Conservation (phyloP, 2,329 filamentous ascomycete genomes). For the Calycina marina region DNA sequence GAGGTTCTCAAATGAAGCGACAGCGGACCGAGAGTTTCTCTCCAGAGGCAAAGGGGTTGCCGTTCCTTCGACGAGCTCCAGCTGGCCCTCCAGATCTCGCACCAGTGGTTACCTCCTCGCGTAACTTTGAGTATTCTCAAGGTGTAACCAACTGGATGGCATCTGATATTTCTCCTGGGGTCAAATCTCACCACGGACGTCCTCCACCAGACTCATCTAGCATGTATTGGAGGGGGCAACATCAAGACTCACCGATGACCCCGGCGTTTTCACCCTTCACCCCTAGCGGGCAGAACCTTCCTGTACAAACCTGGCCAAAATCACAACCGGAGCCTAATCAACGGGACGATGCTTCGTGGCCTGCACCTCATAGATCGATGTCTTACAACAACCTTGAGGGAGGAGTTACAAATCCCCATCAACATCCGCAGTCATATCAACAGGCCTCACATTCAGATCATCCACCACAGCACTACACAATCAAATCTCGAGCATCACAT, state of each 20-base stretch:
- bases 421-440: slow-evolving; percentile 2
- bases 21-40: slow-evolving; percentile 23
- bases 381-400: slow-evolving; percentile 22
- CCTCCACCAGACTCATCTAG: slow-evolving; percentile 13
- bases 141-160: slow-evolving; percentile 20
- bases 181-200: slow-evolving; percentile 28
- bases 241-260: slow-evolving; percentile 35
- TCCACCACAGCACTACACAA: slow-evolving; percentile 13
- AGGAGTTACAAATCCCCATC: slow-evolving; percentile 15
- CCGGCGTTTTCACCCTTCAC: slow-evolving; percentile 36
- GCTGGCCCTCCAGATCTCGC: slow-evolving; percentile 8
- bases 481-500: slow-evolving; percentile 14
- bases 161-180: slow-evolving; percentile 16
- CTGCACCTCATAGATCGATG: slow-evolving; percentile 21
- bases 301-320: slow-evolving; percentile 19
- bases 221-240: slow-evolving; percentile 33
- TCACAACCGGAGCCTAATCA: slow-evolving; percentile 15
- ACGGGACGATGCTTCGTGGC: slow-evolving; percentile 20
- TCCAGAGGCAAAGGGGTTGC: slow-evolving; percentile 21
- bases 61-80: slow-evolving; percentile 1
- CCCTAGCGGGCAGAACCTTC: slow-evolving; percentile 22
- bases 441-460: slow-evolving; percentile 10
- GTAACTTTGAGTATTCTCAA: slow-evolving; percentile 17
- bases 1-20: slow-evolving; percentile 27
- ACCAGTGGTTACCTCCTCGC: slow-evolving; percentile 17